Base-by-base conservation (phyloP, 129 eudicot genomes). In the Chrysanthemum makinoi region DNA sequence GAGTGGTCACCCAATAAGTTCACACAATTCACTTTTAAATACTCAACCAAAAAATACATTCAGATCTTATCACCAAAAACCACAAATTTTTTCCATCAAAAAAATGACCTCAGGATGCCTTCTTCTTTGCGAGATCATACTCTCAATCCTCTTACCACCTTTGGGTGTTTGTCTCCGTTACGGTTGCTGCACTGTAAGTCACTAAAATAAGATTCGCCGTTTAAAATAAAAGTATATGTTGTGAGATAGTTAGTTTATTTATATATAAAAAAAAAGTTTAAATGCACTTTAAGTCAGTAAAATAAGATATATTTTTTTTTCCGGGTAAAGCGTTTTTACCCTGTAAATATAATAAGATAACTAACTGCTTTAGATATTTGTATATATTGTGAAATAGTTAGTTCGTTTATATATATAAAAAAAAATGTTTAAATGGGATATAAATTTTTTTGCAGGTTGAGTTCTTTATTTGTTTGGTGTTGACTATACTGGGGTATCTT, bases 171-270 rank as follows among this genome's bases (percentile, higher is more conserved):
- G 87, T 73, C 81, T 91, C 78, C 73, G 97, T 14, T 85, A 86
- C 57, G 97, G 97, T 28, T 91, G 97, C 79, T 91, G 97, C 86
- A 80, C 90, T 24, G 97, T 91, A 80, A 80, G 75, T 14, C 46
- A 39, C 0, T 35, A 35, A 35, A 35, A 35, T 35, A 35, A 35
- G 0, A 35, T 35, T 1, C 43, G 4, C 9, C 43, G 9, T 35
- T 35, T 35, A 5, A 35, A 35, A 35, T 5, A 35, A 5, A 1
- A 5, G 43, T 30, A 30, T 39, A 39, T 39, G 7, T 39, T 39
- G 10, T 39, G 46, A 35, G 43, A 35, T 35, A 35, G 43, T 35
- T 33, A 5, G 5, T 33, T 33, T 33, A 0, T 33, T 3, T 33
- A 28, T 28, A 3, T 28, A 4, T 33, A 33, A 33, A 33, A 33